A percentile compares a stretch with the other conserved stretches of the same genome.
phyloP scores from a whole-genome alignment of 2,329 filamentous ascomycete genomes.

The Emericellopsis atlantica region DNA sequence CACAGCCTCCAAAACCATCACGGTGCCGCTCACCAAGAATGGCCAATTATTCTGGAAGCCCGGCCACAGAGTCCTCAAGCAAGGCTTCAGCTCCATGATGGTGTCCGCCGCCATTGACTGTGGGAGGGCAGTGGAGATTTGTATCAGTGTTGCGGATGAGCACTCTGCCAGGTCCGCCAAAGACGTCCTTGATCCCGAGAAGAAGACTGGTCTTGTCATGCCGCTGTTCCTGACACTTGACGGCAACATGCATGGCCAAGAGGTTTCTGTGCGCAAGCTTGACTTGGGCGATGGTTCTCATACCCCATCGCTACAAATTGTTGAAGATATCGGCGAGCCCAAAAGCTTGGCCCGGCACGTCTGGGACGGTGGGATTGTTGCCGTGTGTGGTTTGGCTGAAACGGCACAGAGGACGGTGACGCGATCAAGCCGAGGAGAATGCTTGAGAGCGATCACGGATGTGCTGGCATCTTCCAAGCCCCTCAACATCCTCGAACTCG shows the following conservation, averaged over 20 bases:
- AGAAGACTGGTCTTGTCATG: constrained; percentile 24
- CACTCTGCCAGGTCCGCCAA: not conserved
- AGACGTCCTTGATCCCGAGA: constrained; percentile 1
- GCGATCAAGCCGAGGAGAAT: constrained; percentile 11
- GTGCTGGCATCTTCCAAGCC: constrained; percentile 12
- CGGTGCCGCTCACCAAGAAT: constrained; percentile 11
- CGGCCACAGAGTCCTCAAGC: constrained; percentile 27
- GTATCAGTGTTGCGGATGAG: not conserved
- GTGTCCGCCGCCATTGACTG: constrained; percentile 6
- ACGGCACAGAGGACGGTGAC: constrained; percentile 13
- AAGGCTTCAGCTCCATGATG: constrained; percentile 9
- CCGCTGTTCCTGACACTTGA: constrained; percentile 26
- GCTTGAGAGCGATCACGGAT: constrained; percentile 16
- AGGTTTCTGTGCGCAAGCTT: constrained; percentile 16
- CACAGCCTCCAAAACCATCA: not conserved
- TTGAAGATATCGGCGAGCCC: constrained; percentile 42
- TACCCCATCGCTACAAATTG: constrained; percentile 24
- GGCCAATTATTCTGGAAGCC: constrained; percentile 15
- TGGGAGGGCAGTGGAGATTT: constrained; percentile 8
- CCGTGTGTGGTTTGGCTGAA: constrained; percentile 19
- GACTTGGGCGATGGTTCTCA: constrained; percentile 9
- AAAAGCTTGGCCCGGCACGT: constrained; percentile 43
- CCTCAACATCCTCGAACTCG: constrained; percentile 38
- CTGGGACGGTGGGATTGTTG: constrained; percentile 43
- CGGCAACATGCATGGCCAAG: constrained; percentile 6